phyloP scores from a whole-genome alignment of 148 eudicot species.

The Limonium bicolor region DNA sequence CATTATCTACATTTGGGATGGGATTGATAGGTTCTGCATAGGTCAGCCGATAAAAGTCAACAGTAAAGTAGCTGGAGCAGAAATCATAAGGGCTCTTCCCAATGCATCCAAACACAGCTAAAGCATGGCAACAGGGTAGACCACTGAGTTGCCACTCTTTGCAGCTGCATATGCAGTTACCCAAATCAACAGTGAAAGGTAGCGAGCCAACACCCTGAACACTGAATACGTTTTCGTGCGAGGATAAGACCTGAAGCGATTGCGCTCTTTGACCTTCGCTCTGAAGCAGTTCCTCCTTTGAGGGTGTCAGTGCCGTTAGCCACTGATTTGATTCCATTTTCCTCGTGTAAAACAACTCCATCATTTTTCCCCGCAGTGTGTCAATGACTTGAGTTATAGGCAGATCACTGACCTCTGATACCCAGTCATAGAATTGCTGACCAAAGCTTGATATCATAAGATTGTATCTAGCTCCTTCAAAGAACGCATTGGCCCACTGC shows the following conservation, averaged over 20 bases:
- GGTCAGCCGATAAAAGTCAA: constrained; percentile 21
- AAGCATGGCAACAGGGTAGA: constrained; percentile 48
- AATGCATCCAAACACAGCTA: constrained; percentile 25
- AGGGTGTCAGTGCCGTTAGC: constrained; percentile 25
- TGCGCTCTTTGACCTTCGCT: constrained; percentile 25
- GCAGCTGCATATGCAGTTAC: constrained; percentile 42
- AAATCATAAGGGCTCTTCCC: constrained; percentile 37
- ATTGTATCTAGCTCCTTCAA: constrained; percentile 40
- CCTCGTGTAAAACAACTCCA: constrained; percentile 29
- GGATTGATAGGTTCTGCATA: constrained; percentile 41
- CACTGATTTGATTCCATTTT: constrained; percentile 36
- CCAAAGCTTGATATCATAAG: constrained; percentile 36
- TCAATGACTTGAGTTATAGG: constrained; percentile 48
- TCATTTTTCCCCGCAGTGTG: constrained; percentile 30
- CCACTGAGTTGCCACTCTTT: constrained; percentile 45
- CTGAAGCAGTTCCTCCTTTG: constrained; percentile 34
- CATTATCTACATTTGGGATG: constrained; percentile 22
- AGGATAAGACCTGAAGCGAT: constrained; percentile 17
- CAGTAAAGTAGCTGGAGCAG: constrained; percentile 30
- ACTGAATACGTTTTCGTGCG: constrained; percentile 27
- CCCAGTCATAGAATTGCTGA: constrained; percentile 31
- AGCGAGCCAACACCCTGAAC: constrained; percentile 25
- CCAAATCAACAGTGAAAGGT: constrained; percentile 30
- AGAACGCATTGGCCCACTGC: constrained; percentile 45
- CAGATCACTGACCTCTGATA: constrained; percentile 36